Conservation (phyloP, 192 early-diverging fungal species). For the Podila minutissima region DNA sequence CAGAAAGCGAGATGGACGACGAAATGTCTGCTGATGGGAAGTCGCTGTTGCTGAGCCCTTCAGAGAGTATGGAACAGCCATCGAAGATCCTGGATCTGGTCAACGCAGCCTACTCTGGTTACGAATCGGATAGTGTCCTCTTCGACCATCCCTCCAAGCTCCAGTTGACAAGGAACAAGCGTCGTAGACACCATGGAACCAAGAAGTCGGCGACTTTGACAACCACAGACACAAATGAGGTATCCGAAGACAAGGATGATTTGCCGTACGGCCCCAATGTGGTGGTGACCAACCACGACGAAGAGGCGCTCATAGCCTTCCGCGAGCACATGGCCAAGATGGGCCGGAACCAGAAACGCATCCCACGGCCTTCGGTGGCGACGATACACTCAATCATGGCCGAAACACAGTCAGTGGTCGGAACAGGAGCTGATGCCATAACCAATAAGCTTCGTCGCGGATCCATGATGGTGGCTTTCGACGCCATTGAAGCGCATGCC, state of each 20-base stretch:
- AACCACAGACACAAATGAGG: background rate
- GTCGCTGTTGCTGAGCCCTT: too few relatives aligned
- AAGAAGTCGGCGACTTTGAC: background rate
- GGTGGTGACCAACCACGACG: conserved; percentile 1
- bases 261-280: background rate
- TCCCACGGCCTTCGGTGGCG: conserved; percentile 16
- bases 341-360: conserved; percentile 3
- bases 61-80: too few relatives aligned
- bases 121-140: background rate
- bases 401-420: conserved; percentile 12
- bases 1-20: too few relatives aligned
- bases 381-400: conserved; percentile 32
- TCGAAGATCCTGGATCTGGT: too few relatives aligned
- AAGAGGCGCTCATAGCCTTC: conserved; percentile 11
- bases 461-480: background rate
- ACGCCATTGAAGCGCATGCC: background rate
- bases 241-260: background rate
- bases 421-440: background rate
- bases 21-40: too few relatives aligned
- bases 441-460: background rate
- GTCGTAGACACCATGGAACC: background rate
- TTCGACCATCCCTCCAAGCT: background rate
- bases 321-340: conserved; percentile 14
- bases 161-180: background rate
- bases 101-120: background rate